Evolutionary conservation across 805 yeast species (phyloP).

Genomic region (Yarrowia alimentaria): DNA sequence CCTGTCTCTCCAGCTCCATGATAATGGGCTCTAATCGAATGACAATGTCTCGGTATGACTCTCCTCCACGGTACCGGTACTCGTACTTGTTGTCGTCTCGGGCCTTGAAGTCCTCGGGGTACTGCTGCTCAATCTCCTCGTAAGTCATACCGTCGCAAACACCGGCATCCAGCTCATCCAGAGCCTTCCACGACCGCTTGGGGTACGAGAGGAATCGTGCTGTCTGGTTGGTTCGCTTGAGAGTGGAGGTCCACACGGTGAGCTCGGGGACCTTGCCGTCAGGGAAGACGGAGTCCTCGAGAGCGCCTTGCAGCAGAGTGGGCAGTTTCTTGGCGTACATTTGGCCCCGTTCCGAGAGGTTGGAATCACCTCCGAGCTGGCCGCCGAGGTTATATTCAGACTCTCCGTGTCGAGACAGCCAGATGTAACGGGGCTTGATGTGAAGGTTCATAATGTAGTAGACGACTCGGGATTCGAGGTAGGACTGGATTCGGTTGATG

Average conservation of each 20-base stretch:
- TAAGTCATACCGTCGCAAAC: constrained; percentile 97
- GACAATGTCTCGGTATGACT: constrained; percentile 92
- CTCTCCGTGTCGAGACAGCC: constrained; percentile 96
- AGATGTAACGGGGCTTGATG: constrained; percentile 85
- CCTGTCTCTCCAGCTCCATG: constrained; percentile 97
- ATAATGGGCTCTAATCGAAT: constrained; percentile 94
- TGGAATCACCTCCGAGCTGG: constrained; percentile 93
- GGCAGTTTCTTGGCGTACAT: constrained; percentile 81
- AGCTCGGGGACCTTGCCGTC: constrained; percentile 50
- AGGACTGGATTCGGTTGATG: constrained; percentile 81
- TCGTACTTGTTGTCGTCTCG: constrained; percentile 95
- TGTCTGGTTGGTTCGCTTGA: constrained; percentile 88
- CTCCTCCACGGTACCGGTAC: constrained; percentile 96
- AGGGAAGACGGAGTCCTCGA: constrained; percentile 32
- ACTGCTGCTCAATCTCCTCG: constrained; percentile 78
- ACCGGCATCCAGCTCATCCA: constrained; percentile 96
- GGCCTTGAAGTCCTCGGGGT: constrained; percentile 93
- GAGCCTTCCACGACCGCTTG: constrained; percentile 90
- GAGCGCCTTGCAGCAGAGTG: constrained; percentile 62
- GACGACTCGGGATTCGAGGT: constrained; percentile 87
- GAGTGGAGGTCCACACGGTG: constrained; percentile 95
- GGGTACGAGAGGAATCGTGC: constrained; percentile 78
- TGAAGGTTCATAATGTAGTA: constrained; percentile 95
- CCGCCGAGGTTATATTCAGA: constrained; percentile 89
- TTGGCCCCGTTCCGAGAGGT: constrained; percentile 78